phyloP scores from a whole-genome alignment of 2,329 filamentous ascomycete species.

The Claviceps maximensis region DNA sequence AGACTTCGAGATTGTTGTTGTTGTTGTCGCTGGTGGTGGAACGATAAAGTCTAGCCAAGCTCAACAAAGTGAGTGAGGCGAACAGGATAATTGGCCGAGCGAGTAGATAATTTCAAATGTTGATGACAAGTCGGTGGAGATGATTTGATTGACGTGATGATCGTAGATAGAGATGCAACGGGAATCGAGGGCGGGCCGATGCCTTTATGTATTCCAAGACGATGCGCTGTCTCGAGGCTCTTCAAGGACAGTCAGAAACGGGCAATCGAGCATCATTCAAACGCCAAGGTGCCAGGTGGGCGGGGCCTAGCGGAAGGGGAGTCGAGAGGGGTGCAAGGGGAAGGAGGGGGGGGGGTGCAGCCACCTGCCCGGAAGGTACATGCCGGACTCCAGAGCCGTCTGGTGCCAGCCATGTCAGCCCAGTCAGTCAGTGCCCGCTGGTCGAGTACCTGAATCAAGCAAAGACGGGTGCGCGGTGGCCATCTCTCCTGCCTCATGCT shows the following conservation, averaged over 20 bases:
- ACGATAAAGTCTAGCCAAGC: background rate
- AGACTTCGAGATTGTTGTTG: no score
- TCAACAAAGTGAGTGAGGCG: no score
- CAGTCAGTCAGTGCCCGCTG: conserved; percentile 2
- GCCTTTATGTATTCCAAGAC: conserved; percentile 19
- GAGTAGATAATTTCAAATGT: background rate
- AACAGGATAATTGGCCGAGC: no score
- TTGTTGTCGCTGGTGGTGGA: background rate
- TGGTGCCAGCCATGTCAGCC: background rate
- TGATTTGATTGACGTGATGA: background rate
- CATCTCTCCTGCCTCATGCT: background rate
- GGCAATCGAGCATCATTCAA: conserved; percentile 15
- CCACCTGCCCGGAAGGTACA: no score
- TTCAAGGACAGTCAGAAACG: conserved; percentile 7
- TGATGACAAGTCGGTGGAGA: background rate
- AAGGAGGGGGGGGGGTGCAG: background rate
- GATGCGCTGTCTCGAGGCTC: background rate
- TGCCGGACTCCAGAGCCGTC: no score
- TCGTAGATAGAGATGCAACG: accelerated
- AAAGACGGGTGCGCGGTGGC: background rate
- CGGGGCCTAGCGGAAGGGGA: background rate
- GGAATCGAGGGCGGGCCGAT: conserved; percentile 14
- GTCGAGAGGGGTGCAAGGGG: background rate
- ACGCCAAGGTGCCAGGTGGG: conserved; percentile 2
- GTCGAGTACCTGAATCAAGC: conserved; percentile 8